Base-by-base conservation (phyloP, 2,329 filamentous ascomycete genomes). In the Colletotrichum godetiae region DNA sequence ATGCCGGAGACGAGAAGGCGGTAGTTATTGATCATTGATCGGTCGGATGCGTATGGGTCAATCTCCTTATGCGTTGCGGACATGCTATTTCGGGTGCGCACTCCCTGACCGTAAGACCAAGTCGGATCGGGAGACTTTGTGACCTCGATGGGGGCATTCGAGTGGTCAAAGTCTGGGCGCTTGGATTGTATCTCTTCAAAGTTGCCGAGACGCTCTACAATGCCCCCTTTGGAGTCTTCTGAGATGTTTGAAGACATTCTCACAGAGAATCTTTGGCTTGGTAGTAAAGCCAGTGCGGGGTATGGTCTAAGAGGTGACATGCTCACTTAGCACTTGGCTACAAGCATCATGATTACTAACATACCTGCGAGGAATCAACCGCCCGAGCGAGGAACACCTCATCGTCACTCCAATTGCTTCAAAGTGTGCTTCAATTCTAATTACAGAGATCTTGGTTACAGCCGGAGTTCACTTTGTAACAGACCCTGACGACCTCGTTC, bases 1-100 rank as follows among this genome's bases (percentile, higher is more conserved):
- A 64, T 90, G 74, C 91, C 92, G n/a, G 91, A 94, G 81, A 98
- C 97, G 73, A 98, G 87, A 15, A 98, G 89, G 84, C 97, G 97
- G 89, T 98, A 98, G 87, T 98, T 98, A 84, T 89, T 91, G 0
- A 86, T 84, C 0, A 90, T 84, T 0, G 91, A 88, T 0, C 95
- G 89, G 37, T 91, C 93, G 42, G 91, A 85, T 64, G 88, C 92
- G 81, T 95, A 92, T 0, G 95, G 95, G 81, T 97, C 92, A 77
- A 98, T 97, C 79, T 92, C 86, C 75, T 96, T 83, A 83, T 97
- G 94, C 2, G 49, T 49, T 11, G 61, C 27, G 22, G 59, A 15
- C 8, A 4, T 15, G 7, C 22, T 33, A 4, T 24, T 19, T 24
- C 15, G 84, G 80, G 70, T 90, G 89, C 71, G 79, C 67, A 68